Evolutionary conservation across 78 protist genomes (phyloP).

Genomic region (Dictyostelium purpureum): DNA sequence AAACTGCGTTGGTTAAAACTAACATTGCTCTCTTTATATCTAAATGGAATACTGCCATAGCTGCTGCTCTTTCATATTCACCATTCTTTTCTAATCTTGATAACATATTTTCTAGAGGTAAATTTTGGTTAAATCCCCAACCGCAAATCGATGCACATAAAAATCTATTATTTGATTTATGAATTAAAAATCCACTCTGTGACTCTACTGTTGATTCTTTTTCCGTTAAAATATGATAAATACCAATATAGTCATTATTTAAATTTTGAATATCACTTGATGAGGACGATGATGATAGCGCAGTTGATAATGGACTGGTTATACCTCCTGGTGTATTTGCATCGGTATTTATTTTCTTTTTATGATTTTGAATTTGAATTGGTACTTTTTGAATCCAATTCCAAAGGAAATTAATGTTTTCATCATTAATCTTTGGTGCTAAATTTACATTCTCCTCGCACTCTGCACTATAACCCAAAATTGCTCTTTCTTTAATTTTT

Average conservation of each 20-base stretch:
- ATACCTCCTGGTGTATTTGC: not conserved
- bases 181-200: slow-evolving; percentile 23
- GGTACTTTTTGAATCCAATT: slow-evolving; percentile 35
- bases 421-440: slow-evolving; percentile 13
- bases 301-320: not conserved
- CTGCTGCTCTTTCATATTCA: slow-evolving; percentile 82
- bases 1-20: slow-evolving; percentile 1
- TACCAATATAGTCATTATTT: slow-evolving; percentile 61
- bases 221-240: slow-evolving; percentile 39
- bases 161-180: slow-evolving; percentile 33
- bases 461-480: slow-evolving; percentile 47
- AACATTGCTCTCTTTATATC: slow-evolving; percentile 76
- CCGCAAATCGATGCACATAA: slow-evolving; percentile 64
- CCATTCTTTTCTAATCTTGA: slow-evolving; percentile 50
- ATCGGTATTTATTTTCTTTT: not conserved
- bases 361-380: not conserved
- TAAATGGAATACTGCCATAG: slow-evolving; percentile 80
- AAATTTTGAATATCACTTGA: not conserved
- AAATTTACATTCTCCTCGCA: slow-evolving; percentile 46
- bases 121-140: slow-evolving; percentile 45
- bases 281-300: not conserved
- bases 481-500: slow-evolving; percentile 69
- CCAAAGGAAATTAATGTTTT: slow-evolving; percentile 44
- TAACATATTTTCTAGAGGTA: slow-evolving; percentile 28
- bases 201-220: slow-evolving; percentile 31